Evolutionary conservation across 2,329 filamentous ascomycete species (phyloP), one percentile per base, ranked within the genome.

Genomic region (Phaeosphaeriaceae sp.): DNA sequence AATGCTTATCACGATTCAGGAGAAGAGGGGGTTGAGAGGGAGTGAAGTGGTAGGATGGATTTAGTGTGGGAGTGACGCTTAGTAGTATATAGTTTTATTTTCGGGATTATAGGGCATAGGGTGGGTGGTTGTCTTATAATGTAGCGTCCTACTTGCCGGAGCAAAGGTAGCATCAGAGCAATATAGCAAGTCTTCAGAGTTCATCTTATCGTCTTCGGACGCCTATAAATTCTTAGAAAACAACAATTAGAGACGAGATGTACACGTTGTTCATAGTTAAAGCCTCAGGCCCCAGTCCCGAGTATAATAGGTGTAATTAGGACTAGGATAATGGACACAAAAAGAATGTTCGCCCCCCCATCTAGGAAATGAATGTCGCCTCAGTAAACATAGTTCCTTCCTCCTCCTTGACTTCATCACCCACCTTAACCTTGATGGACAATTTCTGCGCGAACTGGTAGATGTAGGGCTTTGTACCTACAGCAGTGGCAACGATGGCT

Each of bases 401-500:
- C 74, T 97, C 93, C 15, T 81, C 79, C 54, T 86, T 83, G 65
- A 92, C 88, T 64, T 90, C 81, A 50, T 92, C 92, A 40, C 89
- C 92, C 56, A 93, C 81, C 76, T 92, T 94, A 63, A 99, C 67
- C 80, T 94, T 93, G 61, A 99, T 77, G 13, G 83, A 84, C 48
- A 90, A 81, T 66, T 84, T 84, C 49, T 89, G 88, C 15, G 81
- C 81, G 75, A 87, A 97, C 88, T 96, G 94, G 77, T 97, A 99
- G 65, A 99, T 97, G 74, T 97, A 99, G 4, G 94, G 94, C 79
- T 92, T 94, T 21, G 94, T 96, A 55, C 94, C 94, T 3, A 88
- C 91, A 11, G 93, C 90, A 58, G 84, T 87, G 35, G 90, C 90
- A 20, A 96, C 92, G 70, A 99, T 91, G 63, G 87, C 87, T 84